These are phyloP conservation scores for Dactylellina cionopaga DNA, from an alignment of 2,329 filamentous ascomycete genomes.

Conservation along the genomic window DNA sequence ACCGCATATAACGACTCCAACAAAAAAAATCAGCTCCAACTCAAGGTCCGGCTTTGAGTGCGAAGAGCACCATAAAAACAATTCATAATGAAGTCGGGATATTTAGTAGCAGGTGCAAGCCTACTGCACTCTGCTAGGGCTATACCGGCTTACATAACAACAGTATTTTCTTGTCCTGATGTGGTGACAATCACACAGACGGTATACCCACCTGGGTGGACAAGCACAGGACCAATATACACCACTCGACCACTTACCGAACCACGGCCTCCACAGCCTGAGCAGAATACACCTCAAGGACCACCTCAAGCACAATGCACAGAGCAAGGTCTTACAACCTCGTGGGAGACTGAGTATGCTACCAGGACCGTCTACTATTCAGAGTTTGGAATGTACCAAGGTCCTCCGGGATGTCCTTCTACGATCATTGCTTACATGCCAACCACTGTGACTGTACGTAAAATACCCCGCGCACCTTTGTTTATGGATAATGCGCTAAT, in stretches of 20 bases:
- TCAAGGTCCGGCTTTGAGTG: slow-evolving; percentile 42
- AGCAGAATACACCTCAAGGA: neutral
- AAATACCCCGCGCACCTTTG: neutral
- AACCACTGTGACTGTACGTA: slow-evolving; percentile 45
- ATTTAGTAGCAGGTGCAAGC: slow-evolving; percentile 42
- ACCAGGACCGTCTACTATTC: slow-evolving; percentile 39
- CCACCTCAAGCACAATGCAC: slow-evolving; percentile 30
- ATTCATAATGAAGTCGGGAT: slow-evolving; percentile 47
- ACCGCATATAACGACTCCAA: slow-evolving; percentile 24
- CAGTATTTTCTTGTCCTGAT: slow-evolving; percentile 42
- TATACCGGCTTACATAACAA: slow-evolving; percentile 49
- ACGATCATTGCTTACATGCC: slow-evolving; percentile 50
- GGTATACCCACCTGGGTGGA: slow-evolving; percentile 51
- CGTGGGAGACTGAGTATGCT: slow-evolving; percentile 50
- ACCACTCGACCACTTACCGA: slow-evolving; percentile 27
- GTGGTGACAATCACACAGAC: slow-evolving; percentile 50
- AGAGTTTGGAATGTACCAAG: slow-evolving; percentile 48
- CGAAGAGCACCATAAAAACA: slow-evolving; percentile 15
- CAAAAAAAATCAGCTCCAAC: slow-evolving; percentile 29
- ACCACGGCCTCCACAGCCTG: slow-evolving; percentile 7
- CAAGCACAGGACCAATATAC: slow-evolving; percentile 47
- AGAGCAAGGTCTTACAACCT: slow-evolving; percentile 39
- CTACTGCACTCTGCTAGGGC: slow-evolving; percentile 41
- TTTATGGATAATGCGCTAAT: slow-evolving; percentile 5
- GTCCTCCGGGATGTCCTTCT: slow-evolving; percentile 43